Percentiles rank a stretch among this genome's conserved stretches.
These are phyloP conservation scores for Melanogaster broomeanus DNA, from an alignment of 768 basidiomycete species.

Conservation along the genomic window DNA sequence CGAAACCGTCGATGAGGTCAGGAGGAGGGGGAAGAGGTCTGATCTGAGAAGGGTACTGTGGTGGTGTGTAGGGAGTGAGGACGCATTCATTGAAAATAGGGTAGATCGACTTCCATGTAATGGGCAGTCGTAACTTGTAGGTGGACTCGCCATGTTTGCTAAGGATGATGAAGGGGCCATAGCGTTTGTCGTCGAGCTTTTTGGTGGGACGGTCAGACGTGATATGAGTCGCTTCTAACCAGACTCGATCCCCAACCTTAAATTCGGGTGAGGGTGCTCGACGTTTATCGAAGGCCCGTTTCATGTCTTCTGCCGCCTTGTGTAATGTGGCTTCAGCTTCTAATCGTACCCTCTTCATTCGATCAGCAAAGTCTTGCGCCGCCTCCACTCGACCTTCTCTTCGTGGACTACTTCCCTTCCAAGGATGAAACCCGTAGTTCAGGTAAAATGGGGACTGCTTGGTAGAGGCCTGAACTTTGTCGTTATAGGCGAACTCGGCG, in stretches of 20 bases:
- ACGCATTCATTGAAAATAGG: too few species aligned
- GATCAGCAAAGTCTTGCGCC: constrained; percentile 13
- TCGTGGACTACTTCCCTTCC: constrained; percentile 1
- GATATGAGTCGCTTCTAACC: constrained; percentile 28
- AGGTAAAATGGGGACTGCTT: constrained; percentile 27
- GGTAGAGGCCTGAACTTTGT: constrained; percentile 29
- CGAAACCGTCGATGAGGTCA: too few species aligned
- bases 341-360: too few species aligned
- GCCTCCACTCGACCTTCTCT: constrained; percentile 4
- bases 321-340: constrained; percentile 8
- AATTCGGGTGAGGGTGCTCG: neutral
- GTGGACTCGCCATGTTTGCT: constrained; percentile 19
- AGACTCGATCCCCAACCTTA: constrained; percentile 23
- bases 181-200: too few species aligned
- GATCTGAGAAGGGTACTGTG: too few species aligned
- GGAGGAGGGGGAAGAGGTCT: too few species aligned
- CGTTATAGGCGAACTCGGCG: constrained; percentile 38
- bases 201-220: constrained; percentile 20
- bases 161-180: constrained; percentile 27
- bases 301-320: constrained; percentile 28
- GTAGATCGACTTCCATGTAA: constrained; percentile 24
- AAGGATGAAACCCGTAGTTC: constrained; percentile 28
- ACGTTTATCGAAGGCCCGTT: constrained; percentile 16
- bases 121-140: constrained; percentile 26
- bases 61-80: too few species aligned